Evolutionary conservation across 257 asterid genomes (phyloP).

Genomic region (Solanum paucissectum): DNA sequence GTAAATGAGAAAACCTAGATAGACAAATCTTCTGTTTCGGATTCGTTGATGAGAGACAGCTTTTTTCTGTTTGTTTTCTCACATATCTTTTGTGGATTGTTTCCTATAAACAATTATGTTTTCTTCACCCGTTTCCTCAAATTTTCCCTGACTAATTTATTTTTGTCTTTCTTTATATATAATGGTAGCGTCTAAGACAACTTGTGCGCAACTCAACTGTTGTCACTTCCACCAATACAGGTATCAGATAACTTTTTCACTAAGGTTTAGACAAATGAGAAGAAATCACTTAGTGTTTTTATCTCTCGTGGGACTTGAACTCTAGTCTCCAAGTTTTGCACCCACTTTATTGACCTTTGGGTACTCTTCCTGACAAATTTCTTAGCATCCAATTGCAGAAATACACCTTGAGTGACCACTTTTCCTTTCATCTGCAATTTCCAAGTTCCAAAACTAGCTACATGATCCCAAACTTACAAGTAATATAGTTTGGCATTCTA

Average conservation of each 20-base stretch:
- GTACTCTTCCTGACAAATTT: too few species aligned
- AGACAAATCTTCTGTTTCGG: neutral
- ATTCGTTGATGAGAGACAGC: neutral
- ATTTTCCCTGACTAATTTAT: neutral
- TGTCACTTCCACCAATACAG: neutral
- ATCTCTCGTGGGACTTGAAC: neutral
- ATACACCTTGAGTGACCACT: too few species aligned
- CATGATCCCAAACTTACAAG: too few species aligned
- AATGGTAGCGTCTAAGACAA: neutral
- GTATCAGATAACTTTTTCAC: neutral
- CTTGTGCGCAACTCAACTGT: neutral
- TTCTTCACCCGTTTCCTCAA: neutral
- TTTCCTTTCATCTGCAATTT: too few species aligned
- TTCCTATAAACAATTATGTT: neutral
- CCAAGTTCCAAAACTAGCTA: too few species aligned
- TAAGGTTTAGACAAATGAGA: neutral
- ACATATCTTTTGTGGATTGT: neutral
- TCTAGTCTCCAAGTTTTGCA: too few species aligned
- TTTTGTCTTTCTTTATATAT: neutral
- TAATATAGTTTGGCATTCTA: too few species aligned
- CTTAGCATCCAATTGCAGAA: too few species aligned
- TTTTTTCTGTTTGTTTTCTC: neutral
- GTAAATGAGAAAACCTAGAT: neutral
- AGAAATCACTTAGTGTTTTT: neutral
- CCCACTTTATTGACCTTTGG: too few species aligned